Percentiles rank a stretch among this genome's conserved stretches.
Evolutionary conservation across 805 yeast species (phyloP).

Genomic region (Spathaspora girioi): DNA sequence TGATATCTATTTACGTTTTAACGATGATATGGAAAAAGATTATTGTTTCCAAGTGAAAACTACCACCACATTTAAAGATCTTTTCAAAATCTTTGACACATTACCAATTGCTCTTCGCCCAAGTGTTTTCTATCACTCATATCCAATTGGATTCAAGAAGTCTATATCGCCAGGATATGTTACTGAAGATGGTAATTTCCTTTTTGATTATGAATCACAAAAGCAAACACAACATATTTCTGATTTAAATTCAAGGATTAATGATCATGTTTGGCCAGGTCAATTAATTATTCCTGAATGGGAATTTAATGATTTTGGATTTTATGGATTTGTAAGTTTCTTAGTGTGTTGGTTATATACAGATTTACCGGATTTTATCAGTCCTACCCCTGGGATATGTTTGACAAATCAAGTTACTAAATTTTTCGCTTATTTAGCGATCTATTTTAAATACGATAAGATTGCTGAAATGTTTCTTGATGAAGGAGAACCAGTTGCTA

Average conservation of each 20-base stretch:
- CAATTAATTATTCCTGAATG: slow-evolving; percentile 80
- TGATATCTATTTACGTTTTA: slow-evolving; percentile 74
- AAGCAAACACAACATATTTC: slow-evolving; percentile 42
- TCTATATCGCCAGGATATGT: slow-evolving; percentile 73
- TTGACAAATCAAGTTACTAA: slow-evolving; percentile 56
- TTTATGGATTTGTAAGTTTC: slow-evolving; percentile 33
- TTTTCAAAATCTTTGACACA: slow-evolving; percentile 57
- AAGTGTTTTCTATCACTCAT: slow-evolving; percentile 60
- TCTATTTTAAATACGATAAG: slow-evolving; percentile 32
- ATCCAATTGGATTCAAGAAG: slow-evolving; percentile 63
- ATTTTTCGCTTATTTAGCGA: slow-evolving; percentile 17
- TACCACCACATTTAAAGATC: slow-evolving; percentile 54
- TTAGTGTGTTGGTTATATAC: slow-evolving; percentile 80
- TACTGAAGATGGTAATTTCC: slow-evolving; percentile 77
- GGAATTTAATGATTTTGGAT: slow-evolving; percentile 46
- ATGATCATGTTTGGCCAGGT: slow-evolving; percentile 79
- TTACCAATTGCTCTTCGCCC: slow-evolving; percentile 81
- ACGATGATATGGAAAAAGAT: slow-evolving; percentile 81
- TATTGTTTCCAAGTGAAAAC: slow-evolving; percentile 78
- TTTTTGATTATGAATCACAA: slow-evolving; percentile 62
- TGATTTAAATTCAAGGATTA: slow-evolving; percentile 46
- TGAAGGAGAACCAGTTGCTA: slow-evolving; percentile 42
- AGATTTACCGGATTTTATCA: slow-evolving; percentile 82
- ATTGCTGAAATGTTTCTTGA: slow-evolving; percentile 45
- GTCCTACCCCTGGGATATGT: slow-evolving; percentile 92